These are phyloP conservation scores for Pseudozyma thailandica DNA, from an alignment of 1,284 basidiomycete genomes.

Conservation along the genomic window DNA sequence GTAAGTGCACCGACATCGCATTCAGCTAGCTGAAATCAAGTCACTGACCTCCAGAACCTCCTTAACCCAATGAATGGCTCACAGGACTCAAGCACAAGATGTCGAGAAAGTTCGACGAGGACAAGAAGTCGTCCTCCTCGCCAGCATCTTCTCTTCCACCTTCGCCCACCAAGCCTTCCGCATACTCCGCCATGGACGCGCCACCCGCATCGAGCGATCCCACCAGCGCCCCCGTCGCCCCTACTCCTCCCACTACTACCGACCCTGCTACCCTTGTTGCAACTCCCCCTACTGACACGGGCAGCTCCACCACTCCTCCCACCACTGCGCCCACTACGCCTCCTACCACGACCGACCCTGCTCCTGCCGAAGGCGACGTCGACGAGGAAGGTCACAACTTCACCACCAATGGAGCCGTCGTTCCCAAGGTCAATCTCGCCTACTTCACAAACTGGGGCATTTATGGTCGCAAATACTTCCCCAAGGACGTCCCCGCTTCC, in stretches of 20 bases:
- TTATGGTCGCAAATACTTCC: slow-evolving; percentile 85
- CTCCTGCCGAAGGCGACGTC: slow-evolving; percentile 2
- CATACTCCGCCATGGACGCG: slow-evolving; percentile 14
- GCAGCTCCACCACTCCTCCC: slow-evolving; percentile 9
- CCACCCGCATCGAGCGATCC: slow-evolving; percentile 2
- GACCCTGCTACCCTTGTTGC: slow-evolving; percentile 5
- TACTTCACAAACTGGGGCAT: slow-evolving; percentile 79
- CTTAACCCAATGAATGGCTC: background rate
- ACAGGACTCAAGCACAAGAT: slow-evolving; percentile 47
- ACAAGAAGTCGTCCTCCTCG: slow-evolving; percentile 21
- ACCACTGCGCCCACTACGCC: slow-evolving; percentile 8
- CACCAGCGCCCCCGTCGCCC: slow-evolving; percentile 1
- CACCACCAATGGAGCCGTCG: slow-evolving; percentile 42
- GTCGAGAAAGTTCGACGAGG: slow-evolving; percentile 38
- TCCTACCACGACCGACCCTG: background rate
- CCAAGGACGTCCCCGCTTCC: slow-evolving; percentile 74
- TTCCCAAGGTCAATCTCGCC: slow-evolving; percentile 39
- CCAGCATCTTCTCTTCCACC: slow-evolving; percentile 37
- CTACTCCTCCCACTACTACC: slow-evolving; percentile 11
- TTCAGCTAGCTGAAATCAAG: background rate
- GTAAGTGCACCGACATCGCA: slow-evolving; percentile 17
- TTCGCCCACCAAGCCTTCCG: slow-evolving; percentile 35
- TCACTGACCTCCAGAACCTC: background rate
- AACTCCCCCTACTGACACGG: slow-evolving; percentile 2
- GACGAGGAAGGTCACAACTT: slow-evolving; percentile 27